These are phyloP conservation scores for Ascoidea rubescens DNA, from an alignment of 805 yeast genomes.

Conservation along the genomic window DNA sequence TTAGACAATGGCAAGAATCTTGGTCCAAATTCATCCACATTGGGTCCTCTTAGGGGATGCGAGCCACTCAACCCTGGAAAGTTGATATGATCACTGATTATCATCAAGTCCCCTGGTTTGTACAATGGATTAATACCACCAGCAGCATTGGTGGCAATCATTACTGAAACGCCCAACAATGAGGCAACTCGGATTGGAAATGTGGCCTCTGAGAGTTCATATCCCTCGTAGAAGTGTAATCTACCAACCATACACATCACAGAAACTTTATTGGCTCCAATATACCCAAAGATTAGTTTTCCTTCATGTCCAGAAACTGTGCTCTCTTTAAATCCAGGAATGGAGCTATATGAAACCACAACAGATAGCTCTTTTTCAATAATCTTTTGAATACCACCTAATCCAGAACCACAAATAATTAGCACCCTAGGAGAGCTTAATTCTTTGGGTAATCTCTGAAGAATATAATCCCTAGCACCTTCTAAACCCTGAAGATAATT, in stretches of 20 bases:
- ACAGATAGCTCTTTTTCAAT: constrained; percentile 18
- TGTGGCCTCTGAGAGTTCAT: constrained; percentile 65
- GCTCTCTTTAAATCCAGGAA: constrained; percentile 71
- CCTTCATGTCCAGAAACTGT: constrained; percentile 93
- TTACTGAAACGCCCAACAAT: constrained; percentile 40
- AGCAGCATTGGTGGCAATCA: constrained; percentile 91
- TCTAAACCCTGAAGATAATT: constrained; percentile 4
- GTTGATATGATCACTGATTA: constrained; percentile 79
- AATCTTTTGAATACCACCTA: constrained; percentile 69
- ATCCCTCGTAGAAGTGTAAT: constrained; percentile 86
- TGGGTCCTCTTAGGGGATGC: constrained; percentile 82
- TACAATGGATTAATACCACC: constrained; percentile 67
- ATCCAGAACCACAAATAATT: constrained; percentile 89
- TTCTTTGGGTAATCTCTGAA: constrained; percentile 1
- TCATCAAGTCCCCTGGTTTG: constrained; percentile 83
- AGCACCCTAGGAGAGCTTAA: constrained; percentile 42
- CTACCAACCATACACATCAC: constrained; percentile 92
- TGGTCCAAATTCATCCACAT: constrained; percentile 67
- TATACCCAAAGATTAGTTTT: constrained; percentile 59
- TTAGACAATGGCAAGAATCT: constrained; percentile 82
- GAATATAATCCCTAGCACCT: constrained; percentile 3
- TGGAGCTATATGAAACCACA: constrained; percentile 45
- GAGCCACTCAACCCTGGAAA: constrained; percentile 83
- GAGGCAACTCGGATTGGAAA: constrained; percentile 75
- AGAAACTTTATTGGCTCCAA: constrained; percentile 56